A percentile compares a stretch with the other conserved stretches of the same genome.
phyloP scores from a whole-genome alignment of 2,329 filamentous ascomycete genomes.

The Pseudocercospora fijiensis region DNA sequence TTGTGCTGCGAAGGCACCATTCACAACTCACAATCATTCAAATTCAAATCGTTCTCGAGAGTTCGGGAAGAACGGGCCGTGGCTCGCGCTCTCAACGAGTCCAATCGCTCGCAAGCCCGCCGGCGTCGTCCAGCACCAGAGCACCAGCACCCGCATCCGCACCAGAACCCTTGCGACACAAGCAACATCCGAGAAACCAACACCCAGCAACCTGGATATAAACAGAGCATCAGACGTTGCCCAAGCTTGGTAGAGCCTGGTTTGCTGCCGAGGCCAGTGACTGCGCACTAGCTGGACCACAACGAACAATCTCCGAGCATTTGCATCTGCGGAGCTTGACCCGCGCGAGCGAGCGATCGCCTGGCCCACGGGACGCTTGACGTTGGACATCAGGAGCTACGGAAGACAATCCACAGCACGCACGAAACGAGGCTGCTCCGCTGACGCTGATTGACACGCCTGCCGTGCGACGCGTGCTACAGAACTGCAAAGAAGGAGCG shows the following conservation, averaged over 20 bases:
- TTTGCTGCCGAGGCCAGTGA: neutral
- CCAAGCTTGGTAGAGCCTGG: neutral
- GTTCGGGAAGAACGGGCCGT: neutral
- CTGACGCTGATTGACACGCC: conserved; percentile 5
- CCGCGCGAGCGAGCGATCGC: conserved; percentile 6
- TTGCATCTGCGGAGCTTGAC: conserved; percentile 5
- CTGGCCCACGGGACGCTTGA: conserved; percentile 8
- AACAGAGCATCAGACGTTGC: neutral
- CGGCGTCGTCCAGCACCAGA: neutral
- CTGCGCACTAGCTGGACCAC: neutral
- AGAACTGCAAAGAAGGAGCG: conserved; percentile 7
- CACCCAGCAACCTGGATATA: conserved; percentile 1
- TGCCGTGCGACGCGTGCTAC: conserved; percentile 8
- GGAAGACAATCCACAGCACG: neutral
- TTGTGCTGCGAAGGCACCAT: neutral
- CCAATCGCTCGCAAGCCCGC: conserved; percentile 1
- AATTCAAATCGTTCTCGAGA: neutral
- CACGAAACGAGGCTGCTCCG: conserved; percentile 2
- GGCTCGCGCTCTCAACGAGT: neutral
- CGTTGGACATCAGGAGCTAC: conserved; percentile 9
- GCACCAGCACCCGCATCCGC: too few species aligned
- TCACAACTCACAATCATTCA: too few species aligned
- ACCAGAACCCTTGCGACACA: neutral
- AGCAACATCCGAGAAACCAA: conserved; percentile 3
- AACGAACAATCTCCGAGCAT: neutral